Percentiles rank a stretch among this genome's conserved stretches.
Evolutionary conservation across 2,329 filamentous ascomycete genomes (phyloP).

Genomic region (Ophiostoma tasmaniense): DNA sequence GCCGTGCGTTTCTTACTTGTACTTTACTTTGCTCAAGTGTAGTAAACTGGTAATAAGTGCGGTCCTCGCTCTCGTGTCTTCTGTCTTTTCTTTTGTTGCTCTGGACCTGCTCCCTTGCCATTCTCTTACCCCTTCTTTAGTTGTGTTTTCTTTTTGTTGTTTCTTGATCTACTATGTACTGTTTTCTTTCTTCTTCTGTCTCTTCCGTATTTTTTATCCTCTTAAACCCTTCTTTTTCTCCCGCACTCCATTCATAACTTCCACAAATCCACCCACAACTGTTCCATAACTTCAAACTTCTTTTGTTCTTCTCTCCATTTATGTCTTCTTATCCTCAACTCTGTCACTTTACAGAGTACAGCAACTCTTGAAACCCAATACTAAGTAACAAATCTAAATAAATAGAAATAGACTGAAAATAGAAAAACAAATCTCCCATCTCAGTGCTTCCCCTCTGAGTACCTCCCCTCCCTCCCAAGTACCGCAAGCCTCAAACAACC

Average conservation of each 20-base stretch:
- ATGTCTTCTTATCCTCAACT: background rate
- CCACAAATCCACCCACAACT: background rate
- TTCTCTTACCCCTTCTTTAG: background rate
- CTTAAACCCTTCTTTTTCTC: background rate
- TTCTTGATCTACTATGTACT: background rate
- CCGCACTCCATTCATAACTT: background rate
- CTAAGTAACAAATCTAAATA: background rate
- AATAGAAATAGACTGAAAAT: background rate
- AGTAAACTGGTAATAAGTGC: background rate
- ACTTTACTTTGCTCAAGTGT: background rate
- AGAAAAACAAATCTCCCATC: background rate
- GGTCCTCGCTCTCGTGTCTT: background rate
- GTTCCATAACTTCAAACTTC: background rate
- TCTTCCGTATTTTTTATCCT: background rate
- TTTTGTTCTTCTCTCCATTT: background rate
- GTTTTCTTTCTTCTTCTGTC: background rate
- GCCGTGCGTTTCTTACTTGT: background rate
- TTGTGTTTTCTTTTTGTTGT: background rate
- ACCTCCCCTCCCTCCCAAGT: background rate
- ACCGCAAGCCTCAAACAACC: slow-evolving; percentile 1
- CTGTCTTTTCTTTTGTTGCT: background rate
- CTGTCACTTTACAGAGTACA: background rate
- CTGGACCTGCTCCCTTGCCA: background rate
- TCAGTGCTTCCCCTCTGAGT: background rate
- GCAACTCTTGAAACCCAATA: background rate